phyloP scores from a whole-genome alignment of 164 flowering plant species.

The Saururus chinensis region DNA sequence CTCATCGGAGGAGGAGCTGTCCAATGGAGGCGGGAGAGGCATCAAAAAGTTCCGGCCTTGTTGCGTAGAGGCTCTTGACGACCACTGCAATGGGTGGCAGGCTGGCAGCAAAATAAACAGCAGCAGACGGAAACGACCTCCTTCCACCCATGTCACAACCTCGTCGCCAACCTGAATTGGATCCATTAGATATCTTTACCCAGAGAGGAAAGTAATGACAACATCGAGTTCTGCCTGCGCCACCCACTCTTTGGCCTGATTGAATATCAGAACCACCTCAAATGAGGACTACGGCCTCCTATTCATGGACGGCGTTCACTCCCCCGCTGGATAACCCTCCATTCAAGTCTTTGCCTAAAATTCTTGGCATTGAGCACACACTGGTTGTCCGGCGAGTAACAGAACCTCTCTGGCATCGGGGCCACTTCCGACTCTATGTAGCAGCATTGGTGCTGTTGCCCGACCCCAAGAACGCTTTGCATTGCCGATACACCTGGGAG shows the following conservation, averaged over 20 bases:
- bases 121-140: too few relatives aligned
- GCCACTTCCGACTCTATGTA: constrained; percentile 54
- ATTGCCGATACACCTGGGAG: constrained; percentile 73
- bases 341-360: constrained; percentile 68
- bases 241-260: constrained; percentile 89
- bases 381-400: constrained; percentile 50
- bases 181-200: constrained; percentile 91
- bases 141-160: too few relatives aligned
- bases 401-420: constrained; percentile 57
- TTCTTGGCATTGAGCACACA: constrained; percentile 44
- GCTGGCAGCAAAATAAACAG: too few relatives aligned
- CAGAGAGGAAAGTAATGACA: constrained; percentile 72
- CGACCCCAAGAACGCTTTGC: constrained; percentile 80
- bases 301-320: constrained; percentile 61
- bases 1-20: too few relatives aligned
- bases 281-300: constrained; percentile 42
- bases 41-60: too few relatives aligned
- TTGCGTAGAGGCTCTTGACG: too few relatives aligned
- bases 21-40: too few relatives aligned
- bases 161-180: constrained; percentile 79
- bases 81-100: too few relatives aligned
- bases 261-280: constrained; percentile 56
- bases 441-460: constrained; percentile 24
- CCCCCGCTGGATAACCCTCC: constrained; percentile 69
- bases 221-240: constrained; percentile 99